These are phyloP conservation scores for Leptographium flavum DNA, from an alignment of 2,329 filamentous ascomycete genomes.

Conservation along the genomic window DNA sequence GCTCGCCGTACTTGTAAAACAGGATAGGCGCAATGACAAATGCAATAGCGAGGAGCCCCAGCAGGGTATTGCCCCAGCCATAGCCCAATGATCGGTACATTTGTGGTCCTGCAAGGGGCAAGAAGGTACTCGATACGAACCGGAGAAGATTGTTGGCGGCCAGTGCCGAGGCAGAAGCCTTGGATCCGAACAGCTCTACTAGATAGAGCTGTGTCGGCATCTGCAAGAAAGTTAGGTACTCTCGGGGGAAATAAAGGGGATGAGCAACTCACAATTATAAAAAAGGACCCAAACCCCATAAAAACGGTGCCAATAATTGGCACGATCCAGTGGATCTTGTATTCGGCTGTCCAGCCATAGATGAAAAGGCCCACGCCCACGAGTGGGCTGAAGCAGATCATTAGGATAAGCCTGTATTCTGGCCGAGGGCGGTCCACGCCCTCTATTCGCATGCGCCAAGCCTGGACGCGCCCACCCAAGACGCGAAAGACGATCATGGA, in stretches of 20 bases:
- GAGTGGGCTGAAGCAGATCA: conserved; percentile 23
- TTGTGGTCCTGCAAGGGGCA: background rate
- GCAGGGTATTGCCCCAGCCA: background rate
- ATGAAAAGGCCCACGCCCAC: conserved; percentile 34
- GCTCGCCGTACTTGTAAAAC: background rate
- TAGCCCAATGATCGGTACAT: background rate
- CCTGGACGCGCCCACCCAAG: background rate
- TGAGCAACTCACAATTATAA: background rate
- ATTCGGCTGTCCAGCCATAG: conserved; percentile 36
- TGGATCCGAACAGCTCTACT: background rate
- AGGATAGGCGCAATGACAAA: background rate
- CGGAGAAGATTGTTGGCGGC: background rate
- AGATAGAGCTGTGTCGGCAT: background rate
- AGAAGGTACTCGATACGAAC: background rate
- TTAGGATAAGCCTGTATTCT: conserved; percentile 27
- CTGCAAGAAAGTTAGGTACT: background rate
- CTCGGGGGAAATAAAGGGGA: background rate
- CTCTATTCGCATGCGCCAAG: conserved; percentile 12
- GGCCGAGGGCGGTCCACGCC: conserved; percentile 13
- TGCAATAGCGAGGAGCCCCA: background rate
- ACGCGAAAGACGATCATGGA: too few species aligned
- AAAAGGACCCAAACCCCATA: background rate
- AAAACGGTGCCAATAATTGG: conserved; percentile 28
- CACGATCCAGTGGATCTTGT: conserved; percentile 34
- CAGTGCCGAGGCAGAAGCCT: background rate